Base-by-base conservation (phyloP, 2,329 filamentous ascomycete species). In the Colletotrichum ledebouriae region DNA sequence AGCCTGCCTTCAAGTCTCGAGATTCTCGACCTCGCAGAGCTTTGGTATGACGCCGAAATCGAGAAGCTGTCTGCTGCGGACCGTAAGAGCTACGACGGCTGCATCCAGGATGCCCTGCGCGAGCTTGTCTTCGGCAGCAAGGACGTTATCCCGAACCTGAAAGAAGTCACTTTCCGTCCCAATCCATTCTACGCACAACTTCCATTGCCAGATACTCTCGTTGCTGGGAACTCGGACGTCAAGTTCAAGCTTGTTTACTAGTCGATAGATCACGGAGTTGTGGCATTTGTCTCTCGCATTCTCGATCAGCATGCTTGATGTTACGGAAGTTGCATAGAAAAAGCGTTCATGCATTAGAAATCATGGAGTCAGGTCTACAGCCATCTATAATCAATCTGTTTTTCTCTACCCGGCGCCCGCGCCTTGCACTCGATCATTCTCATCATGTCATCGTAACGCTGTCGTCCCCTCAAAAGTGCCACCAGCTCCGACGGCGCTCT, bases 61-160 rank as follows among this genome's bases (percentile, higher is more conserved):
- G 63, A 61, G 50, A 59, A 57, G 44, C 33, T 69, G 4, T 57
- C 63, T 9, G 3, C 22, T 17, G 56, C 52, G 34, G 52, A 60
- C 17, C 67, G 67, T 7, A 15, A 29, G 37, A 34, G 53, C 3
- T 80, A 79, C 62, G 74, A 76, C 2, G 52, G 73, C 4, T 62
- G 73, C 9, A 67, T 81, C 2, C 81, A 83, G 46, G 49, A 63
- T 0, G 74, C 72, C 1, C 63, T 82, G 42, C 44, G 72, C 1
- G 73, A 77, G 6, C 81, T 75, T 0, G 78, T 82, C 1, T 63
- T 69, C 12, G 57, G 52, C 13, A 69, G 63, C 20, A 61, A 57
- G n/a, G 47, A 58, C 3, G 2, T 22, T 2, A 17, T 69, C 6
- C 67, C 67, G 13, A 57, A 58, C 10, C n/a, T 69, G 29, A 69